A percentile compares a stretch with the other conserved stretches of the same genome.
phyloP scores from a whole-genome alignment of 495 filamentous ascomycete genomes.

The Penicillium bialowiezense region DNA sequence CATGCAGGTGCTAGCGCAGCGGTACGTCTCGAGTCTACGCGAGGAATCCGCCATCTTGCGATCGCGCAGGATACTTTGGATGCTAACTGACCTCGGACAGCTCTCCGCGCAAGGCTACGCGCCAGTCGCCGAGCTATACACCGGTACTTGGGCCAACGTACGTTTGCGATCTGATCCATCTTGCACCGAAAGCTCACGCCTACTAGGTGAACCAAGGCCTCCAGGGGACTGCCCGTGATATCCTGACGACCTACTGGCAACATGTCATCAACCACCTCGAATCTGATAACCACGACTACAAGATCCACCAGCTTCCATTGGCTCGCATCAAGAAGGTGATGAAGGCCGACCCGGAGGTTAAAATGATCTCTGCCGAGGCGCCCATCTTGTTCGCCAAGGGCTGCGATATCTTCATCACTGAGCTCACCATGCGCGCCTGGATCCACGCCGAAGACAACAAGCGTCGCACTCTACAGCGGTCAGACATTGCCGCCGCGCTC shows the following conservation, averaged over 20 bases:
- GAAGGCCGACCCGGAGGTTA: constrained; percentile 98
- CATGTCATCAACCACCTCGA: constrained; percentile 94
- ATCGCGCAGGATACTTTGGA: background rate
- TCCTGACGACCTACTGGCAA: constrained; percentile 98
- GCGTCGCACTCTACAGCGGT: constrained; percentile 88
- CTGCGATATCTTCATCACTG: constrained; percentile 99
- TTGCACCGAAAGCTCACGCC: constrained; percentile 14
- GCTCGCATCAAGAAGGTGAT: constrained; percentile 99
- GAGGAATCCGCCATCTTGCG: background rate
- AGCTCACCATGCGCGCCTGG: constrained; percentile 99
- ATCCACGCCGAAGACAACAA: constrained; percentile 99
- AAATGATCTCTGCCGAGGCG: constrained; percentile 99
- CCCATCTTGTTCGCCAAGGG: constrained; percentile 98
- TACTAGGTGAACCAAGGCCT: constrained; percentile 89
- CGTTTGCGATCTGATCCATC: constrained; percentile 15
- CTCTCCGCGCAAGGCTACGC: constrained; percentile 75
- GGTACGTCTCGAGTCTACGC: constrained; percentile 50
- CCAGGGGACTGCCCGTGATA: constrained; percentile 88
- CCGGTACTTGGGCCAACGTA: constrained; percentile 94
- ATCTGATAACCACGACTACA: constrained; percentile 94
- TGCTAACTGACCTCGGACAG: constrained; percentile 32
- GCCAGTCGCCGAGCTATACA: constrained; percentile 82
- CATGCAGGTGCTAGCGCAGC: constrained; percentile 72
- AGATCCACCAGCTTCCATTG: constrained; percentile 90
- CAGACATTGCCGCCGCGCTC: constrained; percentile 91